A percentile compares a stretch with the other conserved stretches of the same genome.
Evolutionary conservation across 768 basidiomycete genomes (phyloP).

Genomic region (Amanita muscaria): DNA sequence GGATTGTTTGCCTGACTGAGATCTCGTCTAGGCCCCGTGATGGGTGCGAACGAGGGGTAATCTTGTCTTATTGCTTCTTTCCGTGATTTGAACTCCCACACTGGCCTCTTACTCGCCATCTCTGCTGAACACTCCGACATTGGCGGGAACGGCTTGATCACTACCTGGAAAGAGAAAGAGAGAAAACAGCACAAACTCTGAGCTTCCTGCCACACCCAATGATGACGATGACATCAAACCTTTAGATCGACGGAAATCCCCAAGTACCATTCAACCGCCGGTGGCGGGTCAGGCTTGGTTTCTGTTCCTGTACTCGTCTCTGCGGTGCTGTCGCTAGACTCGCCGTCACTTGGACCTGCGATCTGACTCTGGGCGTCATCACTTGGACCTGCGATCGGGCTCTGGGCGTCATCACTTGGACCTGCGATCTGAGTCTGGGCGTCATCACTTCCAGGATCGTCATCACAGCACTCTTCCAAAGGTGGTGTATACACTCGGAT

Average conservation of each 20-base stretch:
- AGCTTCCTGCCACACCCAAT: not conserved
- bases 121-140: not conserved
- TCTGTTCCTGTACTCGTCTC: not conserved
- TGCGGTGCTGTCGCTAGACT: not conserved
- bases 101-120: not conserved
- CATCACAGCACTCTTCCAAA: no score
- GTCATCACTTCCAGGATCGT: no score
- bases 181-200: no score
- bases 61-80: constrained; percentile 4
- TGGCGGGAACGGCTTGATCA: constrained; percentile 4
- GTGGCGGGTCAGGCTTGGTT: not conserved
- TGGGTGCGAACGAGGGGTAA: not conserved
- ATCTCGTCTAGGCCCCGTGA: not conserved
- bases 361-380: no score
- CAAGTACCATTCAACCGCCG: constrained; percentile 4
- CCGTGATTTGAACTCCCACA: constrained; percentile 5
- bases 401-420: no score
- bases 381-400: no score
- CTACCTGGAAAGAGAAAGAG: not conserved
- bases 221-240: not conserved
- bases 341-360: no score
- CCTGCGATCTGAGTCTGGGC: no score
- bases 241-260: constrained; percentile 5
- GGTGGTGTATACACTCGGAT: no score
- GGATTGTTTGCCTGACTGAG: constrained; percentile 1